Evolutionary conservation across 1,284 basidiomycete genomes (phyloP).

Genomic region (Ustilago nuda): DNA sequence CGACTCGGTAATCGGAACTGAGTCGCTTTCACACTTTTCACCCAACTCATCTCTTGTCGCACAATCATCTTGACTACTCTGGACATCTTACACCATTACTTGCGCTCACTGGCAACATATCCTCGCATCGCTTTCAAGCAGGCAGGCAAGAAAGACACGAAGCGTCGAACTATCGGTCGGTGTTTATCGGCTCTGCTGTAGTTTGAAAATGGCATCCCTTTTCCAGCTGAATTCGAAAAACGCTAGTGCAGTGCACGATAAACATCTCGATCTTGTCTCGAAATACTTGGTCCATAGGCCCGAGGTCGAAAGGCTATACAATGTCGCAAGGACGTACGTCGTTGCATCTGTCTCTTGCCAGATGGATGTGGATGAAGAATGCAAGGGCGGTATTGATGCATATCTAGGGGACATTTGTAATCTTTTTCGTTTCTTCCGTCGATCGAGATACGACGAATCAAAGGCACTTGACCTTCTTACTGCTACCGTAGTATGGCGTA

Average conservation of each 20-base stretch:
- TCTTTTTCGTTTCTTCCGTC: conserved; percentile 59
- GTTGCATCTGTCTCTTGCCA: conserved; percentile 29
- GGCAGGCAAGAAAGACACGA: no score
- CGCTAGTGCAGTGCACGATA: conserved; percentile 46
- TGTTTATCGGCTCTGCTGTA: neutral
- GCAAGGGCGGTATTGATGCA: conserved; percentile 21
- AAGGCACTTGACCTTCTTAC: conserved; percentile 49
- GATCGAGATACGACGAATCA: conserved; percentile 48
- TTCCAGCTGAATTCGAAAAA: conserved; percentile 31
- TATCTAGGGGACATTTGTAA: conserved; percentile 51
- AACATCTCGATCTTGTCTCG: conserved; percentile 46
- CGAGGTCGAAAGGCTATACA: conserved; percentile 27
- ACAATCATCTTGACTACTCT: neutral
- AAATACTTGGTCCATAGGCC: conserved; percentile 25
- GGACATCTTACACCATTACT: neutral
- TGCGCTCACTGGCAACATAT: neutral
- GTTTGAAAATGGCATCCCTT: conserved; percentile 31
- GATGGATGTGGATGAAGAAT: conserved; percentile 41
- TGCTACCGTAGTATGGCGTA: conserved; percentile 56
- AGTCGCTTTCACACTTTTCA: conserved; percentile 5
- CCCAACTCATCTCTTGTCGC: conserved; percentile 1
- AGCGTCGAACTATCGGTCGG: neutral
- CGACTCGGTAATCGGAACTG: neutral
- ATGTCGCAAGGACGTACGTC: conserved; percentile 37
- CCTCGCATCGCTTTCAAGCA: neutral